These are phyloP conservation scores for Melaleuca alternifolia DNA, from an alignment of 345 rosid genomes.

Conservation along the genomic window DNA sequence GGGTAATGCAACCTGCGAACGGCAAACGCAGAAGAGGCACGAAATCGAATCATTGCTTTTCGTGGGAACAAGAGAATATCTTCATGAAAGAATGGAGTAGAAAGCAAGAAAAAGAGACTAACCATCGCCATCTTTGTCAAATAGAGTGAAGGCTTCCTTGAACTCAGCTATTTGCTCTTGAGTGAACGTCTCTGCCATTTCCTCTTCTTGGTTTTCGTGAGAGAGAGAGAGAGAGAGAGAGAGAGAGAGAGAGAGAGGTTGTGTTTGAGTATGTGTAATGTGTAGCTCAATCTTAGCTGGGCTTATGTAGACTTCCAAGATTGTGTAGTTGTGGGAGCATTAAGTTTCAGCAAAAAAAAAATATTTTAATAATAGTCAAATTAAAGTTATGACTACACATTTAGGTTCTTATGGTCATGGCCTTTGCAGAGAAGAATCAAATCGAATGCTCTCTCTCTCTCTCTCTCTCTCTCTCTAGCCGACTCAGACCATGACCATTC, in stretches of 20 bases:
- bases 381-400: background rate
- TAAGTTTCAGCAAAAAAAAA: background rate
- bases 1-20: conserved; percentile 11
- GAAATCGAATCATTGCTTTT: background rate
- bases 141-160: conserved; percentile 9
- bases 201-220: background rate
- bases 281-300: conserved; percentile 32
- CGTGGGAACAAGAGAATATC: background rate
- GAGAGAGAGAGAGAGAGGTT: background rate
- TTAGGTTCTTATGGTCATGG: background rate
- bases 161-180: conserved; percentile 12
- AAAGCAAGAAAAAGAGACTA: background rate
- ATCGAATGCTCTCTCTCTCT: background rate
- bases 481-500: background rate
- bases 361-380: background rate
- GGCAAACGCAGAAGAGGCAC: background rate
- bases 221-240: background rate
- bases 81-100: background rate
- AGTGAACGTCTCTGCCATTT: conserved; percentile 6
- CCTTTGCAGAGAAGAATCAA: background rate
- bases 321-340: background rate
- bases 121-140: conserved; percentile 18
- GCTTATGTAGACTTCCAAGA: conserved; percentile 17
- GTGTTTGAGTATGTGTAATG: background rate
- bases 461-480: background rate